Evolutionary conservation across 2,329 filamentous ascomycete species (phyloP).

Genomic region (Geosmithia flava): DNA sequence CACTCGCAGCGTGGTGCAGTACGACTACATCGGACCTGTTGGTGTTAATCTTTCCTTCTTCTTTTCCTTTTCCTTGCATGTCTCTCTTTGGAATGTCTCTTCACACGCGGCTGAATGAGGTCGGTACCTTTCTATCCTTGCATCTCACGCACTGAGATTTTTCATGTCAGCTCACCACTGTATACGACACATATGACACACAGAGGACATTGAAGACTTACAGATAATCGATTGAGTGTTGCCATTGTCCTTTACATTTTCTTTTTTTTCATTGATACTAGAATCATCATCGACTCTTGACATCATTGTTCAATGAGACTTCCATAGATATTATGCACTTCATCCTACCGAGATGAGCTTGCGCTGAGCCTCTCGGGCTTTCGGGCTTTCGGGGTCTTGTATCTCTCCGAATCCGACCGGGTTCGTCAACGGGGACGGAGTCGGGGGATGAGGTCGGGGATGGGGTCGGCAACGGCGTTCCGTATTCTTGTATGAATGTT

Average conservation of each 20-base stretch:
- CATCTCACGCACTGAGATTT: constrained; percentile 1
- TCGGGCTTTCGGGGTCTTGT: background rate
- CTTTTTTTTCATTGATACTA: background rate
- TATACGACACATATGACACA: too few relatives aligned
- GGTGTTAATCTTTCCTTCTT: too few relatives aligned
- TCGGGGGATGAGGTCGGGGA: too few relatives aligned
- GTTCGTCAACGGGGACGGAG: too few relatives aligned
- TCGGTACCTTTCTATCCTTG: constrained; percentile 2
- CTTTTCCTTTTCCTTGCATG: too few relatives aligned
- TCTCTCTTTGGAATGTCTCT: too few relatives aligned
- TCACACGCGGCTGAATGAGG: background rate
- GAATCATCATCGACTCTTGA: background rate
- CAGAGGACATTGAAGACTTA: too few relatives aligned
- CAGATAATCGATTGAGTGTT: constrained; percentile 1
- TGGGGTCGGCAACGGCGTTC: too few relatives aligned
- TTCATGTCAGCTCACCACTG: background rate
- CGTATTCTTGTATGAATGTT: too few relatives aligned
- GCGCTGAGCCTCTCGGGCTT: background rate
- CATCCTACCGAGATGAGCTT: too few relatives aligned
- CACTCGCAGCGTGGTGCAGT: constrained; percentile 14
- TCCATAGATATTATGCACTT: too few relatives aligned
- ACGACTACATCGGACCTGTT: constrained; percentile 15
- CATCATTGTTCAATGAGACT: too few relatives aligned
- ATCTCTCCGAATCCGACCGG: background rate
- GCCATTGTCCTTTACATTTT: background rate